Base-by-base conservation (phyloP, 78 protist species). In the Cavenderia fasciculata region DNA sequence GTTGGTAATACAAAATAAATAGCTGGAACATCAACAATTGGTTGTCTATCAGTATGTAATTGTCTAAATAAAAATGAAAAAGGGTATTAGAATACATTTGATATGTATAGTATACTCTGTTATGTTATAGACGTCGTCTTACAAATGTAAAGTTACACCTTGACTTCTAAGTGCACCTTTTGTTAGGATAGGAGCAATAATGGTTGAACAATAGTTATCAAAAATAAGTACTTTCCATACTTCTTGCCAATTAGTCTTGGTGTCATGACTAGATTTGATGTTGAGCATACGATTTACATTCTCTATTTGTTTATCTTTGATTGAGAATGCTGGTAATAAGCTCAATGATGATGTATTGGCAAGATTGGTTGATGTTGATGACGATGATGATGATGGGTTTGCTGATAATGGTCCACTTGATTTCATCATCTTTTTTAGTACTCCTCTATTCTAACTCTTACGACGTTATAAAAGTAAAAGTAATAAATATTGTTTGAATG, bases 1-100 rank as follows among this genome's bases (percentile, higher is more conserved):
- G 99, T 95, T 43, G 99, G 98, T 63, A 59, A 43, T 41, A 96
- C 94, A 47, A 97, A 94, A 92, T 97, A 97, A n/a, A 97, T 88
- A 2, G 99, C 99, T 0, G 98, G 98, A 1, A 84, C 97, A 56
- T 97, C 99, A 23, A 73, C 79, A 38, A 97, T 87, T 23, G 93
- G 70, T 31, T 97, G 96, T 5, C 99, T 59, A n/a, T 95, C 94
- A 18, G 87, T 23, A 16, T 97, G 94, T 1, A 97, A 36, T 5
- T 41, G 46, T n/a, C n/a, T n/a, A n/a, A n/a, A n/a, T n/a, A n/a
- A n/a, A n/a, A n/a, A n/a, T n/a, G n/a, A n/a, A n/a, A n/a, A n/a
- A n/a, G 73, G 5, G 57, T 21, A 11, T 21, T 14, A 7, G n/a
- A 38, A 21, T 10, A 34, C 79, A 78, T 0, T 71, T 76, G 31